Base-by-base conservation (phyloP, 2,329 filamentous ascomycete genomes). In the Colletotrichum horii region DNA sequence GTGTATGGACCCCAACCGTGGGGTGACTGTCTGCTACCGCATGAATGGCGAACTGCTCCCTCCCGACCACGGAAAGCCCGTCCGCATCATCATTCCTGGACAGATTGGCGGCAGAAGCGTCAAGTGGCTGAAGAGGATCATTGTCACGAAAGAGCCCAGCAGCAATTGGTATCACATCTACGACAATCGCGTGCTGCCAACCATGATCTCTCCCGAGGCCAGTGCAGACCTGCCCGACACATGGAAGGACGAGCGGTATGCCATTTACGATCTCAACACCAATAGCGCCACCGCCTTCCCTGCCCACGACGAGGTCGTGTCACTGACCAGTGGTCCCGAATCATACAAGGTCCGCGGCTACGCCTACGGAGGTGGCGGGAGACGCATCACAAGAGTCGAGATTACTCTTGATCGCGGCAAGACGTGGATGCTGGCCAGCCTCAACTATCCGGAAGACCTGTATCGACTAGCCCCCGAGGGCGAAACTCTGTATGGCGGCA, bases 131-230 rank as follows among this genome's bases (percentile, higher is more conserved):
- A 96, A 93, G 86, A 93, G 89, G 78, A 90, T 98, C 76, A 94
- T 96, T 58, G 84, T 98, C 66, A 96, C 95, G 0, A 90, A 93
- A 12, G 87, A 89, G 28, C 95, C 96, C 1, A 98, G 95, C 81
- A 93, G 96, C 77, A 98, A 97, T 81, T 98, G 95, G 95, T 98
- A 98, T 80, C 96, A 98, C 83, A 95, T 97, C 77, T 96, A 97
- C 83, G 96, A 98, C 83, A 98, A 98, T 82, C 89, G 95, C 74
- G 95, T 98, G 2, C 85, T 98, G 52, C 96, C 96, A 78, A 98
- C 95, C 0, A 96, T 93, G 90, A 89, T 98, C 19, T 93, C 93
- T 14, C 95, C 96, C 1, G 95, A 98, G 79, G 93, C 94, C 81
- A 93, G 94, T 74, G 93, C 93, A 3, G 91, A 94, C 77, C 88